Percentiles rank a stretch among this genome's conserved stretches.
phyloP scores from a whole-genome alignment of 345 rosid species.

The Dipteronia sinensis region DNA sequence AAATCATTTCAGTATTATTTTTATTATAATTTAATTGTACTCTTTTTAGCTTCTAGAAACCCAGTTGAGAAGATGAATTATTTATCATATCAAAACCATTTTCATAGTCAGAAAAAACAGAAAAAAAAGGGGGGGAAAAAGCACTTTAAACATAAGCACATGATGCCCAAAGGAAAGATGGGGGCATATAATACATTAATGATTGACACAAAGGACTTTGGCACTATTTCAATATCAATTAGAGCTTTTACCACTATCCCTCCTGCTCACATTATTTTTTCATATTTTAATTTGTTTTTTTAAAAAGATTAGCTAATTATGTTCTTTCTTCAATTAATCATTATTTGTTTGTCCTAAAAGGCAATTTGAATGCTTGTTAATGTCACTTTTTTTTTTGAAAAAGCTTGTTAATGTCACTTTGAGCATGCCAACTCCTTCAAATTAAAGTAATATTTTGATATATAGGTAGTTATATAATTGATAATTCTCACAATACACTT shows the following conservation, averaged over 20 bases:
- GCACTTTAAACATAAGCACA: conserved; percentile 17
- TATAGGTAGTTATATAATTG: too few species aligned
- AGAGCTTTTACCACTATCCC: too few species aligned
- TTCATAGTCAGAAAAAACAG: not conserved
- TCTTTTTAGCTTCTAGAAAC: not conserved
- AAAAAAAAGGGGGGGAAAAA: not conserved
- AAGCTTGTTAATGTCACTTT: not conserved
- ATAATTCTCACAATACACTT: not conserved
- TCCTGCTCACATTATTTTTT: too few species aligned
- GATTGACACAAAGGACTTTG: conserved; percentile 30
- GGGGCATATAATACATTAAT: conserved; percentile 28
- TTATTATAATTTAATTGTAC: not conserved
- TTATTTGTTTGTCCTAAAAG: not conserved
- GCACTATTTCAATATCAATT: not conserved
- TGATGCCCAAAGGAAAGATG: conserved; percentile 21
- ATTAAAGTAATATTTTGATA: not conserved
- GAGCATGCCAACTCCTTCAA: conserved; percentile 1
- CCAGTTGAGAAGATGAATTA: not conserved
- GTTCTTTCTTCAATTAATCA: conserved; percentile 12
- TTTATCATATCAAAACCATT: not conserved
- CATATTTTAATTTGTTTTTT: not conserved
- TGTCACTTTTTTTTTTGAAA: not conserved
- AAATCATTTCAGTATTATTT: not conserved
- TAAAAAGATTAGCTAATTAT: conserved; percentile 3
- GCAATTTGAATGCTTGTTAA: not conserved